These are phyloP conservation scores for Sporothrix curviconia DNA, from an alignment of 2,329 filamentous ascomycete species.

Conservation along the genomic window DNA sequence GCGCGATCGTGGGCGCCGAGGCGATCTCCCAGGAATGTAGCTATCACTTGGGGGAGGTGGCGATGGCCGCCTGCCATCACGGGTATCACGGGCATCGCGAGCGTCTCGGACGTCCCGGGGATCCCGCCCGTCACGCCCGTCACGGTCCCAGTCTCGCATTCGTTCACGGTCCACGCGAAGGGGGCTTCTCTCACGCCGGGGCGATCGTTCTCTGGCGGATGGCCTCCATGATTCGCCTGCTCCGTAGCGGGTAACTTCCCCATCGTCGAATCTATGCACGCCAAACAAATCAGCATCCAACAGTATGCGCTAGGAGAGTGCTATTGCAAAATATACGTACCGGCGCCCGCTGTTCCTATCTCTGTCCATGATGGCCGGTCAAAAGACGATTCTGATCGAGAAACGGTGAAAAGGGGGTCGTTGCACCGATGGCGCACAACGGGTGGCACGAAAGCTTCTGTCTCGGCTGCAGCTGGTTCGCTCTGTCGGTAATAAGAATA, in stretches of 20 bases:
- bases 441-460: not conserved
- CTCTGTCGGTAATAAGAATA: too few relatives aligned
- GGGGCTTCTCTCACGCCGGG: constrained; percentile 30
- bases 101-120: constrained; percentile 30
- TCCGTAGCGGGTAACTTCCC: constrained; percentile 55
- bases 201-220: constrained; percentile 29
- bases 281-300: not conserved
- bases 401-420: not conserved
- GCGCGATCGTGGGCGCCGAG: constrained; percentile 34
- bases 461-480: too few relatives aligned
- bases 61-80: constrained; percentile 29
- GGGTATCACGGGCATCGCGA: constrained; percentile 29
- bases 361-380: constrained; percentile 11
- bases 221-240: constrained; percentile 57
- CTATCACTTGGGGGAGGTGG: constrained; percentile 31
- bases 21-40: constrained; percentile 36
- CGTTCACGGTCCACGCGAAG: constrained; percentile 24
- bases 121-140: constrained; percentile 22
- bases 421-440: not conserved
- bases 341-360: constrained; percentile 14
- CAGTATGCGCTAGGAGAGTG: too few relatives aligned
- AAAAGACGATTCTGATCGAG: not conserved
- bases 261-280: constrained; percentile 48
- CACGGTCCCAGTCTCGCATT: constrained; percentile 26
- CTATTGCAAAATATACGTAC: too few relatives aligned